Percentiles rank a stretch among this genome's conserved stretches.
These are phyloP conservation scores for Francoa sonchifolia DNA, from an alignment of 441 rosid genomes.

Conservation along the genomic window DNA sequence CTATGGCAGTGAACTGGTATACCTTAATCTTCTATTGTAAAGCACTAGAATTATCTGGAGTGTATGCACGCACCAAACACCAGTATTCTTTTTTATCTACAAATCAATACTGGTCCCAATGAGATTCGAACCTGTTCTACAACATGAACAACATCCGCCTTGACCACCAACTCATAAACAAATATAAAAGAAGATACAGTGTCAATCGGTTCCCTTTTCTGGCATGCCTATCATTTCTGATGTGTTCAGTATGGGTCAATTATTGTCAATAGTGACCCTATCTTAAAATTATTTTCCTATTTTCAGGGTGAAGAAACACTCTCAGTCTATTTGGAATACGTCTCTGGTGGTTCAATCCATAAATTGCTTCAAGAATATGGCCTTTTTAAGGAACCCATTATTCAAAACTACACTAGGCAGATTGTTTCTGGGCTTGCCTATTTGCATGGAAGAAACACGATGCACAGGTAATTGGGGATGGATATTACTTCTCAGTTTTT, in stretches of 20 bases:
- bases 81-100: no score
- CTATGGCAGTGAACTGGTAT: constrained; percentile 89
- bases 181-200: no score
- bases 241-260: no score
- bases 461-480: constrained; percentile 54
- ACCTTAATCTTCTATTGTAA: constrained; percentile 9
- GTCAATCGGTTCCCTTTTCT: no score
- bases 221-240: no score
- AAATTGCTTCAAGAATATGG: constrained; percentile 93
- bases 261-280: constrained; percentile 8
- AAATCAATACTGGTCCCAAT: no score
- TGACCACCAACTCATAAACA: no score
- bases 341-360: constrained; percentile 91
- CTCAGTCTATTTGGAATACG: constrained; percentile 86
- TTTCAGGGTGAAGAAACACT: constrained; percentile 67
- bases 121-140: no score
- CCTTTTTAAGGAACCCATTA: constrained; percentile 76
- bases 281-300: constrained; percentile 17
- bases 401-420: constrained; percentile 85
- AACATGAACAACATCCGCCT: no score
- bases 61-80: no score
- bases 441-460: constrained; percentile 80
- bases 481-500: constrained; percentile 6
- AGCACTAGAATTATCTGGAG: no score
- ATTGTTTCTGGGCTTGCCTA: constrained; percentile 79